Conservation (phyloP, 805 yeast species). For the Groenewaldozyma salmanticensis region DNA sequence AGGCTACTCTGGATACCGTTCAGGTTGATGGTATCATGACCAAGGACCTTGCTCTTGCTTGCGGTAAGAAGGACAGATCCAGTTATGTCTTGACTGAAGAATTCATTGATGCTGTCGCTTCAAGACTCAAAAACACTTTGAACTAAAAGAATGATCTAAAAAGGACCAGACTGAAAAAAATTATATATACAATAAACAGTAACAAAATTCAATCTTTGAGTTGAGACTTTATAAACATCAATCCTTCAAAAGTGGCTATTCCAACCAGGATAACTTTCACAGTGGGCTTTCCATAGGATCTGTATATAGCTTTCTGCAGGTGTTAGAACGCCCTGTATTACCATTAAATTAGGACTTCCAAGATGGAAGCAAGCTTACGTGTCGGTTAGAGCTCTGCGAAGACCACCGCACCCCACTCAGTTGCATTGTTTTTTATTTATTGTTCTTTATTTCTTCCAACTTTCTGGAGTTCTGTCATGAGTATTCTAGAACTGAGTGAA, state of each 20-base stretch:
- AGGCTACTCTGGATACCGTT: conserved; percentile 81
- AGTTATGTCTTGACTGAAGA: conserved; percentile 86
- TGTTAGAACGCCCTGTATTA: too few species aligned
- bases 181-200: too few species aligned
- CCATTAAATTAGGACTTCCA: too few species aligned
- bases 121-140: conserved; percentile 38
- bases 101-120: conserved; percentile 73
- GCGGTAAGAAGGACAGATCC: conserved; percentile 75
- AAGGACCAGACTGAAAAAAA: neutral
- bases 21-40: conserved; percentile 83
- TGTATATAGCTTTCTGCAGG: neutral
- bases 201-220: too few species aligned
- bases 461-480: too few species aligned
- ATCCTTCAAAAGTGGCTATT: neutral
- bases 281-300: neutral
- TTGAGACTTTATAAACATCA: conserved; percentile 1
- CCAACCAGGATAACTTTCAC: neutral
- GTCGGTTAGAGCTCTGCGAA: too few species aligned
- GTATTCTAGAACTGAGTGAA: too few species aligned
- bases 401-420: too few species aligned
- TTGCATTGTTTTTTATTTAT: too few species aligned
- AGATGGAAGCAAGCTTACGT: too few species aligned
- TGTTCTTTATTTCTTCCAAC: too few species aligned
- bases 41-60: conserved; percentile 86
- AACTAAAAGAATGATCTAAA: neutral